Evolutionary conservation across 2,329 filamentous ascomycete species (phyloP), one percentile per base, ranked within the genome.

Genomic region (Colletotrichum sojae): DNA sequence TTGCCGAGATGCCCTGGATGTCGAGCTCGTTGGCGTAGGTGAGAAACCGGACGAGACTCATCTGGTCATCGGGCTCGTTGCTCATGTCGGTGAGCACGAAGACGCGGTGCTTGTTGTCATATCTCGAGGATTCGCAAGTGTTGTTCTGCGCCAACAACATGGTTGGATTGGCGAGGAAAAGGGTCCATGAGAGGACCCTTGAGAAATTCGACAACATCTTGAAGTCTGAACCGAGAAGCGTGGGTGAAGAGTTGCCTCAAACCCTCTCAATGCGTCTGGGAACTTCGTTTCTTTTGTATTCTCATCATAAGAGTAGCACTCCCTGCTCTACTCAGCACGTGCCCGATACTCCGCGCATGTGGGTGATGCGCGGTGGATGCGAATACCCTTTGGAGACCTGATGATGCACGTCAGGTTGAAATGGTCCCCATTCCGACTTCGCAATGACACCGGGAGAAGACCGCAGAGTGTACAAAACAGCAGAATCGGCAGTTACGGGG

Each of bases 1-100:
- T 78, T 2, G 82, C 83, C 2, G 82, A 79, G n/a, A 84, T 74
- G 4, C 82, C 83, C 56, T 82, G 75, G 2, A 80, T 83, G 16
- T 79, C 71, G 70, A 85, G 83, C 73, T 85, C 78, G 72, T 85
- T 84, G 5, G 78, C 75, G 71, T 85, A 85, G 1, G 83, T 73
- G 4, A 85, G 75, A 64, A 81, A 82, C 5, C 83, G 78, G 3
- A 82, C 79, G 6, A 85, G 74, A 2, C 80, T 83, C 73, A 83
- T 78, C 5, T 78, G 76, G 72, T 85, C 82, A 65, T 84, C 82
- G 0, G 82, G 82, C 67, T 84, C 82, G 69, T 84, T 84, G 45
- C 79, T 79, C 62, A 84, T 83, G 59, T 84, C 82, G 15, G 80
- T 79, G 6, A 83, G 63, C 63, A 83, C 77, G 36, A 83, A 82